phyloP scores from a whole-genome alignment of 1,284 basidiomycete genomes.

The Puccinia triticina region DNA sequence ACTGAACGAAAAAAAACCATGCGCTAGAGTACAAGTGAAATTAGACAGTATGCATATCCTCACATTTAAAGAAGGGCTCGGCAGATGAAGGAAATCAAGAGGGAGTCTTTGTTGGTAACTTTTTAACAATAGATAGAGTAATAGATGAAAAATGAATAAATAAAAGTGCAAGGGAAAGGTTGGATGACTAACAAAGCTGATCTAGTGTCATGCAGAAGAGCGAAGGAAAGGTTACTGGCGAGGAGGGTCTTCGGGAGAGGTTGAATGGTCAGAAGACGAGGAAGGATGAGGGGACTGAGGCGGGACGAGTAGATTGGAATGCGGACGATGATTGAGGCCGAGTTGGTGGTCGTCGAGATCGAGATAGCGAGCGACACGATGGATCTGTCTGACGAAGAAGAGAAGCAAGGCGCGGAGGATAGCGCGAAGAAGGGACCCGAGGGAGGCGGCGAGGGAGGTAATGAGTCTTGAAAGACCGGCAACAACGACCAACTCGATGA shows the following conservation, averaged over 20 bases:
- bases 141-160: too few species aligned
- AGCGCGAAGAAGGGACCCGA: background rate
- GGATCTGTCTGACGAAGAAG: conserved; percentile 1
- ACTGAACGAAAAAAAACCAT: too few species aligned
- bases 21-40: too few species aligned
- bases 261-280: too few species aligned
- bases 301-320: background rate
- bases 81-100: too few species aligned
- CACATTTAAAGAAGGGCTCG: too few species aligned
- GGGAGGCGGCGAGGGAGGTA: background rate
- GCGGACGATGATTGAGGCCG: background rate
- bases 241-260: too few species aligned
- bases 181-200: background rate
- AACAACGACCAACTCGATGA: background rate
- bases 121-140: too few species aligned
- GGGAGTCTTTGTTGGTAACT: too few species aligned
- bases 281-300: too few species aligned
- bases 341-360: background rate
- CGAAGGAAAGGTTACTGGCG: background rate
- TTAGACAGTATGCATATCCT: too few species aligned
- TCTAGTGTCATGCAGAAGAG: background rate
- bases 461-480: background rate
- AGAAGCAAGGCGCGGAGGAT: background rate
- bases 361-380: background rate
- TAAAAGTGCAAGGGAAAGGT: background rate